These are phyloP conservation scores for Aquilaria sinensis DNA, from an alignment of 345 rosid species.

Conservation along the genomic window DNA sequence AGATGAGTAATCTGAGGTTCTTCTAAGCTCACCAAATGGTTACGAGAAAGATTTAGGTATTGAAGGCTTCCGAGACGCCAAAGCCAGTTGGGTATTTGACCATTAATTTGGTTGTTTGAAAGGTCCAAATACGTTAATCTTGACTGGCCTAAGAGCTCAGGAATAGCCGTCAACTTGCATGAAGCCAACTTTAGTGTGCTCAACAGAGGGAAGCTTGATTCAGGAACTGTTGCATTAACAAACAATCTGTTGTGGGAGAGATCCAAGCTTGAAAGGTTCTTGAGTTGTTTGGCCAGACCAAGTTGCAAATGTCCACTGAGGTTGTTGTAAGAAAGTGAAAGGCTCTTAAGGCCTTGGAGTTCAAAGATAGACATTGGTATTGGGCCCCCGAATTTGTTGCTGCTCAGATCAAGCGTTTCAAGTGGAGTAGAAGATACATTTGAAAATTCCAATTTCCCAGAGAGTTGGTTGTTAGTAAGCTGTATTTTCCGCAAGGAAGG, in stretches of 20 bases:
- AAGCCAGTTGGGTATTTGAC: conserved; percentile 42
- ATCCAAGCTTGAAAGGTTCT: conserved; percentile 27
- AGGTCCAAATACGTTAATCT: conserved; percentile 21
- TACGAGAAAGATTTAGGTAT: conserved; percentile 15
- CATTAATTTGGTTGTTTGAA: conserved; percentile 32
- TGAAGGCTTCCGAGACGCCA: conserved; percentile 9
- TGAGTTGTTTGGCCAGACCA: conserved; percentile 14
- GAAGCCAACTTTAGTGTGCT: conserved; percentile 34
- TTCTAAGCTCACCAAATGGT: conserved; percentile 6
- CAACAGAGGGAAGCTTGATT: not conserved
- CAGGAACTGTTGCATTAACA: conserved; percentile 1
- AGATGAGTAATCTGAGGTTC: not conserved
- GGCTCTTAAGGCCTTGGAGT: conserved; percentile 18
- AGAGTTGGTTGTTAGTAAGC: conserved; percentile 24
- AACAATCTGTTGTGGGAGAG: conserved; percentile 37
- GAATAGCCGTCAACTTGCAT: conserved; percentile 29
- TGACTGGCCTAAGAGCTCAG: conserved; percentile 26
- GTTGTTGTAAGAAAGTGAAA: conserved; percentile 38
- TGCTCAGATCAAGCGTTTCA: conserved; percentile 33
- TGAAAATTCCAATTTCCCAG: conserved; percentile 1
- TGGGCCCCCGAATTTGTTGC: conserved; percentile 31
- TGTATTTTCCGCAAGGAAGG: conserved; percentile 13
- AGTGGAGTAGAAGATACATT: not conserved
- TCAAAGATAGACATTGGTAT: conserved; percentile 12
- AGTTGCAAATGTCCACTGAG: conserved; percentile 29